phyloP scores from a whole-genome alignment of 2,329 filamentous ascomycete species.

The Fusarium graminum region DNA sequence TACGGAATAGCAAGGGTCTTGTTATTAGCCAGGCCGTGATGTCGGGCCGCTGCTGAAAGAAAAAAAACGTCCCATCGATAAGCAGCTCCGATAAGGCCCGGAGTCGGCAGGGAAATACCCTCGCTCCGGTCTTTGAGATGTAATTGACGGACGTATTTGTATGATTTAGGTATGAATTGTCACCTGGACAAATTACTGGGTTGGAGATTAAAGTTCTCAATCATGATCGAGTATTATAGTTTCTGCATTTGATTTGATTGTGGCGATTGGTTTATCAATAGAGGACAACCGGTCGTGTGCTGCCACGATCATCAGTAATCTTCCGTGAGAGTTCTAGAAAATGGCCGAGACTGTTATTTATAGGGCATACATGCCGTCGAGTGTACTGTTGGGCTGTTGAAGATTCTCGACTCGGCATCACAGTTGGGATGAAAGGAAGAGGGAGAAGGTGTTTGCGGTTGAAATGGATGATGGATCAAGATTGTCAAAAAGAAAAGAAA shows the following conservation, averaged over 20 bases:
- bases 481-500: neutral
- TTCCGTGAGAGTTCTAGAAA: conserved; percentile 29
- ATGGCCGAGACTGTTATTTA: neutral
- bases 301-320: neutral
- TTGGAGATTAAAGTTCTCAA: neutral
- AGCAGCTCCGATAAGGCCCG: conserved; percentile 41
- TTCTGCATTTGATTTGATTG: neutral
- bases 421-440: too few relatives aligned
- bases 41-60: conserved; percentile 26
- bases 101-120: conserved; percentile 46
- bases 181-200: neutral
- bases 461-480: neutral
- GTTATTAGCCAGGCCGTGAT: conserved; percentile 29
- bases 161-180: neutral
- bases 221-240: neutral
- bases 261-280: neutral
- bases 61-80: conserved; percentile 37
- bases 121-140: conserved; percentile 22
- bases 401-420: neutral
- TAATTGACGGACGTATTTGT: neutral
- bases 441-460: too few relatives aligned
- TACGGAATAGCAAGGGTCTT: conserved; percentile 26
- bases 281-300: neutral
- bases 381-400: neutral
- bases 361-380: neutral